Evolutionary conservation across 495 filamentous ascomycete species (phyloP).

Genomic region (Aspergillus olivimuriae): DNA sequence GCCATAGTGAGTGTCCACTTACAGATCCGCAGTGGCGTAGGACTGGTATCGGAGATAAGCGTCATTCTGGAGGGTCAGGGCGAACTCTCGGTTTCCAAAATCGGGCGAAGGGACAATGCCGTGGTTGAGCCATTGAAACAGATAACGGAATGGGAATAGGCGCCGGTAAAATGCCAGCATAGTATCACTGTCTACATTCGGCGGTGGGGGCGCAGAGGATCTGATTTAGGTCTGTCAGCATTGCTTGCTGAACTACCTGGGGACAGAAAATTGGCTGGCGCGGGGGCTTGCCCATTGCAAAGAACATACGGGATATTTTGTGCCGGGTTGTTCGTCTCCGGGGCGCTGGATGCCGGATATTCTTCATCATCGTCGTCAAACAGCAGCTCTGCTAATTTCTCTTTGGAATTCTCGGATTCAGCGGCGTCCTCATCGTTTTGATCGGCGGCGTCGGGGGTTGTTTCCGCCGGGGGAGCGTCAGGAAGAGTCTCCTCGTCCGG

Average conservation of each 20-base stretch:
- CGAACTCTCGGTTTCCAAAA: conserved; percentile 91
- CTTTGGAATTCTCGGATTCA: conserved; percentile 31
- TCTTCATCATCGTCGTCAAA: conserved; percentile 76
- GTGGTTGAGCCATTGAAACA: conserved; percentile 99
- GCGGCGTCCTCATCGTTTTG: conserved; percentile 16
- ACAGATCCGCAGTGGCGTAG: conserved; percentile 80
- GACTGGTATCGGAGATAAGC: conserved; percentile 90
- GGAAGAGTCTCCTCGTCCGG: conserved; percentile 34
- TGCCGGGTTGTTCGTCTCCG: conserved; percentile 34
- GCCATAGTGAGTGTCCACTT: no score
- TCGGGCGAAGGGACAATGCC: conserved; percentile 77
- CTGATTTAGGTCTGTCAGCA: conserved; percentile 11
- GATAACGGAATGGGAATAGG: conserved; percentile 88
- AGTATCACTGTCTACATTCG: conserved; percentile 65
- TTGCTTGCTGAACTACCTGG: no score
- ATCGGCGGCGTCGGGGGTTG: conserved; percentile 14
- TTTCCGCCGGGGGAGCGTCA: conserved; percentile 27
- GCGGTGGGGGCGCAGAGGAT: conserved; percentile 19
- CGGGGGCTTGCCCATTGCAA: no score
- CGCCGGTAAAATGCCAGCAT: conserved; percentile 93
- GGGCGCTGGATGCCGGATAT: conserved; percentile 54
- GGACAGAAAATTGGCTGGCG: no score
- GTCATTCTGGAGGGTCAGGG: conserved; percentile 83
- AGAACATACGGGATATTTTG: no score
- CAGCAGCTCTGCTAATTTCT: conserved; percentile 73